Conservation (phyloP, 257 asterid genomes). For the Penstemon davidsonii region DNA sequence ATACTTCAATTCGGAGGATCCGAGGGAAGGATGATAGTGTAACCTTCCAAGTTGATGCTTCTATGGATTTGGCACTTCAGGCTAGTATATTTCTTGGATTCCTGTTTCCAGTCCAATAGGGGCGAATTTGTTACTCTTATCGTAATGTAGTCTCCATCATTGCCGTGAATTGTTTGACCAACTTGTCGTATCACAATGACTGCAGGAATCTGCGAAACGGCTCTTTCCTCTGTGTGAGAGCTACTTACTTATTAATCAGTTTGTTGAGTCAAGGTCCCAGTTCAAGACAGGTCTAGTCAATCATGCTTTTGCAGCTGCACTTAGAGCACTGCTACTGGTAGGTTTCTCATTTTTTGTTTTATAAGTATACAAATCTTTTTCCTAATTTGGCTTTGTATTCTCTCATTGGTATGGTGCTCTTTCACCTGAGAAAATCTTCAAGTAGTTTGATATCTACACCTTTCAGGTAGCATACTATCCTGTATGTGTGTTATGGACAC, state of each 20-base stretch:
- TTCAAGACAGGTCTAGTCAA: constrained; percentile 90
- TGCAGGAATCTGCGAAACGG: constrained; percentile 91
- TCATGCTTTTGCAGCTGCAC: constrained; percentile 97
- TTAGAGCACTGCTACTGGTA: constrained; percentile 86
- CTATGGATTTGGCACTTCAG: constrained; percentile 97
- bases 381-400: not conserved
- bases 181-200: constrained; percentile 17
- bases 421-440: constrained; percentile 4
- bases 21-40: constrained; percentile 59
- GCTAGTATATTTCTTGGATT: constrained; percentile 35
- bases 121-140: constrained; percentile 12
- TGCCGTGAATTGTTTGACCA: constrained; percentile 10
- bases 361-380: not conserved
- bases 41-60: constrained; percentile 73
- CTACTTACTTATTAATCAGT: constrained; percentile 68
- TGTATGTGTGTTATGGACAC: constrained; percentile 8
- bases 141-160: constrained; percentile 5
- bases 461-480: constrained; percentile 8
- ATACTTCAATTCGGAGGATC: constrained; percentile 62
- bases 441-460: not conserved
- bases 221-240: constrained; percentile 86
- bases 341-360: constrained; percentile 34
- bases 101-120: constrained; percentile 11
- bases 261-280: constrained; percentile 90
- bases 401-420: constrained; percentile 7